Evolutionary conservation across 495 filamentous ascomycete genomes (phyloP).

Genomic region (Neurospora intermedia): DNA sequence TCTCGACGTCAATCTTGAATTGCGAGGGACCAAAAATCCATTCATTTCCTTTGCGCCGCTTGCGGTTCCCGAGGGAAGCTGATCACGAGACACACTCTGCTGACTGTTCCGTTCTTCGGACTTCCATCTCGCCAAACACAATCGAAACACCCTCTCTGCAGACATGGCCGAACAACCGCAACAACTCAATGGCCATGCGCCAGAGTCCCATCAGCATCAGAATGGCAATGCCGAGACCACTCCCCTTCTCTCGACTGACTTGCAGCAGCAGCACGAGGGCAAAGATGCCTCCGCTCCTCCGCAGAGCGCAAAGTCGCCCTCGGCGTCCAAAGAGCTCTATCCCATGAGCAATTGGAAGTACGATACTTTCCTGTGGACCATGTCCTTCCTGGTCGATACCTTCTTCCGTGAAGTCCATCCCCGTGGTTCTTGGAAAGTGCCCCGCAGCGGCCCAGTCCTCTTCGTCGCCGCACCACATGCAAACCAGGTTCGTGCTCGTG

Average conservation of each 20-base stretch:
- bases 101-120: background rate
- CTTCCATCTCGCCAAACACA: background rate
- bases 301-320: constrained; percentile 14
- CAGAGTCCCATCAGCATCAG: background rate
- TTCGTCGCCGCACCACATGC: constrained; percentile 98
- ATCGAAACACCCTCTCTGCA: background rate
- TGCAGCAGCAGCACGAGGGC: constrained; percentile 7
- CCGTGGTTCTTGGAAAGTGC: constrained; percentile 86
- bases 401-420: constrained; percentile 98
- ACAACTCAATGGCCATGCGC: background rate
- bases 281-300: constrained; percentile 5
- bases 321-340: constrained; percentile 43
- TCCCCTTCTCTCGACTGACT: constrained; percentile 8
- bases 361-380: constrained; percentile 69
- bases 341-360: constrained; percentile 68
- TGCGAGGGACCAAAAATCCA: background rate
- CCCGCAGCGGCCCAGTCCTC: constrained; percentile 75
- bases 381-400: constrained; percentile 78
- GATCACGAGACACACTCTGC: background rate
- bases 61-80: background rate
- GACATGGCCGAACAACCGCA: background rate
- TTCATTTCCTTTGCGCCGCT: background rate
- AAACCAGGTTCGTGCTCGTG: constrained; percentile 58
- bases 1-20: background rate
- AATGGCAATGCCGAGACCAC: background rate